These are phyloP conservation scores for Fusarium sublunatum DNA, from an alignment of 2,329 filamentous ascomycete species.

Conservation along the genomic window DNA sequence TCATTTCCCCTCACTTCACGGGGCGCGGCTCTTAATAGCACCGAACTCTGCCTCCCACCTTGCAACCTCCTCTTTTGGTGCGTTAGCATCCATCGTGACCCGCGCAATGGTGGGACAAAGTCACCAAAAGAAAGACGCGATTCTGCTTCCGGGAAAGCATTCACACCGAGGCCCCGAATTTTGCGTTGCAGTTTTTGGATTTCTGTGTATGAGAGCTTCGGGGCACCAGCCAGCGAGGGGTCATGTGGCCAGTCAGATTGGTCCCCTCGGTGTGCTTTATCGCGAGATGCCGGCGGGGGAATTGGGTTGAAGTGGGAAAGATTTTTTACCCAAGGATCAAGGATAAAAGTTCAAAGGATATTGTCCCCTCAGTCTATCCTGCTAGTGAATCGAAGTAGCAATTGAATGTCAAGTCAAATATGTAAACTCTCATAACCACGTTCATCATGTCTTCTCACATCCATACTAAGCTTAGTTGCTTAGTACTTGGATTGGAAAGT, in stretches of 20 bases:
- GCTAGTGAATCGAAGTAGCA: slow-evolving; percentile 4
- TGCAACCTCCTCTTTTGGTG: slow-evolving; percentile 19
- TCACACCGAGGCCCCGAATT: slow-evolving; percentile 19
- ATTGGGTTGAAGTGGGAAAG: slow-evolving; percentile 5
- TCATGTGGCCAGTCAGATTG: slow-evolving; percentile 18
- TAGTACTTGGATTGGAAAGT: too few relatives aligned
- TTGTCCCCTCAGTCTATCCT: not conserved
- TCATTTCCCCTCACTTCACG: slow-evolving; percentile 31
- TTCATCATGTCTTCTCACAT: slow-evolving; percentile 1
- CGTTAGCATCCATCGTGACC: slow-evolving; percentile 34
- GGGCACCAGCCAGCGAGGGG: slow-evolving; percentile 16
- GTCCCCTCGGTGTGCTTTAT: slow-evolving; percentile 41
- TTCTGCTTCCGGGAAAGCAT: slow-evolving; percentile 6
- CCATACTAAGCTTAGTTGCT: too few relatives aligned
- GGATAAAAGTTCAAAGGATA: not conserved
- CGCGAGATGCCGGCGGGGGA: slow-evolving; percentile 43
- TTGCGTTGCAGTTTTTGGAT: slow-evolving; percentile 10
- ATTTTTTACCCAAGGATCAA: not conserved
- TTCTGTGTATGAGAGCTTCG: slow-evolving; percentile 6
- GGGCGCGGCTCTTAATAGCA: slow-evolving; percentile 36
- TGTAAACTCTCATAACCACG: slow-evolving; percentile 1
- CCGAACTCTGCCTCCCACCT: slow-evolving; percentile 24
- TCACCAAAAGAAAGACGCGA: slow-evolving; percentile 7
- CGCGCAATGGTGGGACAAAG: slow-evolving; percentile 33
- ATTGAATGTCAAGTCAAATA: not conserved